Percentiles rank a stretch among this genome's conserved stretches.
Conservation (phyloP, 441 rosid species). For the Gossypium gossypioides region DNA sequence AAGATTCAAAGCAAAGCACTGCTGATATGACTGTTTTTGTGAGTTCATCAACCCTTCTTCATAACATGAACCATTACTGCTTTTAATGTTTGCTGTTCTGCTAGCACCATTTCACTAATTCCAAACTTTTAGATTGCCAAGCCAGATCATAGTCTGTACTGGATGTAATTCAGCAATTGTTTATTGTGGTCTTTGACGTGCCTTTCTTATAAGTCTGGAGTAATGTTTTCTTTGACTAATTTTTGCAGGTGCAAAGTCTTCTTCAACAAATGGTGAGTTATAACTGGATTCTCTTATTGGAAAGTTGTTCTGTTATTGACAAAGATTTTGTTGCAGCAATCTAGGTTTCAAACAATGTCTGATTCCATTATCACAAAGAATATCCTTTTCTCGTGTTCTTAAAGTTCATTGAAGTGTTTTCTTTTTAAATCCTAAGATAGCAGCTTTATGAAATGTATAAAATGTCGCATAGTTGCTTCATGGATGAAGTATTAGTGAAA, state of each 20-base stretch:
- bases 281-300: slow-evolving; percentile 8
- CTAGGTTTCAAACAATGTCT: slow-evolving; percentile 69
- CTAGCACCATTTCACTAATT: not conserved
- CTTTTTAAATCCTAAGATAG: not conserved
- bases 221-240: slow-evolving; percentile 5
- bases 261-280: slow-evolving; percentile 68
- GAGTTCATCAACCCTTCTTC: slow-evolving; percentile 25
- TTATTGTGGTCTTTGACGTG: not conserved
- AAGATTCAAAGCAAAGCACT: slow-evolving; percentile 53
- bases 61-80: not conserved
- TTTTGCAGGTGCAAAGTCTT: slow-evolving; percentile 60
- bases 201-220: not conserved
- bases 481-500: not conserved
- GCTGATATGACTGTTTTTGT: slow-evolving; percentile 64
- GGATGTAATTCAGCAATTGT: not conserved
- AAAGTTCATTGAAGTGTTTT: not conserved
- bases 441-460: not conserved
- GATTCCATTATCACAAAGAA: slow-evolving; percentile 54
- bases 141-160: not conserved
- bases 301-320: slow-evolving; percentile 11
- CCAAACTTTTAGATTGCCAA: not conserved
- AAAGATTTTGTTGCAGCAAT: slow-evolving; percentile 37
- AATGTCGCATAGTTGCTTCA: not conserved
- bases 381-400: slow-evolving; percentile 31
- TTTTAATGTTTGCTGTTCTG: not conserved